Evolutionary conservation across 1,284 basidiomycete species (phyloP), one percentile per base, ranked within the genome.

Genomic region (Wolfiporia cocos): DNA sequence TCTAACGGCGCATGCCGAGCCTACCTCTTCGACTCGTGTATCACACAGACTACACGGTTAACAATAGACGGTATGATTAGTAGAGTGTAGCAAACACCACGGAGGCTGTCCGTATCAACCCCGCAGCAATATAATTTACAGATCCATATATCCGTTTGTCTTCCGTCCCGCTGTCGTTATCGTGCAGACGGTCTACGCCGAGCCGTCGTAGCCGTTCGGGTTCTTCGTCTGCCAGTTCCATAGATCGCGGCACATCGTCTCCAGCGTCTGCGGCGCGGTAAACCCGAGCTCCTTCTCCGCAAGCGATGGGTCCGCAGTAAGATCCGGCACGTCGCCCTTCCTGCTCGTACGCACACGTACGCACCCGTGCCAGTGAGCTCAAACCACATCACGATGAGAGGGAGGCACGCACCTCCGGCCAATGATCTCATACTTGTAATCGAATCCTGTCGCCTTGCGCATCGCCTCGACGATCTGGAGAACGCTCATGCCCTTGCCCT

Each of bases 221-320:
- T 93, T 89, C 63, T 80, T 85, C 22, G 75, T 77, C 69, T 94
- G 90, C 86, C 90, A 95, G 66, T 91, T 92, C 91, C 92, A 95
- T 46, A 93, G 69, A 64, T 96, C 92, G 51, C 73, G 71, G 65
- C 93, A 96, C 91, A 96, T 96, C 47, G 82, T 81, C 51, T 92
- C 84, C 40, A 97, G 73, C 55, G 82, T 73, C 55, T 81, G 73
- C 30, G 76, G 74, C 14, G 95, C 95, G 52, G 83, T 80, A 76
- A 99, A 99, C 15, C 92, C 92, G 31, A 99, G 83, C 64, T 99
- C 96, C 63, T 84, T 84, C 70, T 94, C 82, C 0, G 96, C 96
- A 20, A 97, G 74, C 3, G 83, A 54, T 1, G 96, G 95, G 64
- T 99, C 88, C 6, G 95, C 96, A 11, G 94, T 98, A 32, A 99